phyloP scores from a whole-genome alignment of 345 rosid genomes.

The Populus euphratica region DNA sequence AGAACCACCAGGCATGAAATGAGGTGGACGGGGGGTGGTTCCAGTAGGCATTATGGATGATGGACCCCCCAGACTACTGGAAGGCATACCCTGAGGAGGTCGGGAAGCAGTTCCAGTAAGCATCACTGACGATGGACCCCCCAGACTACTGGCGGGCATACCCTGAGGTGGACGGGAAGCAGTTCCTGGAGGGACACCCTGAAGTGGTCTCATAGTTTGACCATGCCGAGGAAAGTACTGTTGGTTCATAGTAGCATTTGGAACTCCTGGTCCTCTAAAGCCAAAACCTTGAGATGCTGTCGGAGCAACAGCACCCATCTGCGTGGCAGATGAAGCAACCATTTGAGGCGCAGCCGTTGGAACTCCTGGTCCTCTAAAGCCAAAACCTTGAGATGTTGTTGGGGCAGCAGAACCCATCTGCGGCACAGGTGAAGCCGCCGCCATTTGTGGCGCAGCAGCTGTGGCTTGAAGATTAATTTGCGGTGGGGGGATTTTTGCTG shows the following conservation, averaged over 20 bases:
- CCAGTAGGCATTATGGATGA: constrained; percentile 36
- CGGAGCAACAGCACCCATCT: constrained; percentile 35
- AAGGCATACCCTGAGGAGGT: constrained; percentile 32
- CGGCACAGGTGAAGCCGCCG: constrained; percentile 31
- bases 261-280: constrained; percentile 60
- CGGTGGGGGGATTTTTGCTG: constrained; percentile 94
- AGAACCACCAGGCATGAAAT: constrained; percentile 34
- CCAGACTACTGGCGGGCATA: constrained; percentile 39
- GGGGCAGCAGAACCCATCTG: constrained; percentile 37
- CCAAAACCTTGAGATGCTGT: constrained; percentile 42
- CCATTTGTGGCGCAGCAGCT: constrained; percentile 22
- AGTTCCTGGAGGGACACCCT: constrained; percentile 47
- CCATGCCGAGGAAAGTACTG: constrained; percentile 53
- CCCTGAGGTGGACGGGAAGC: constrained; percentile 48
- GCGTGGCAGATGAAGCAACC: constrained; percentile 31
- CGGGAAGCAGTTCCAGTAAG: constrained; percentile 36
- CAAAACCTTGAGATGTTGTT: constrained; percentile 38
- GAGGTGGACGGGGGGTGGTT: constrained; percentile 41
- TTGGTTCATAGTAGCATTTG: constrained; percentile 44
- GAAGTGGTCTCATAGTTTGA: constrained; percentile 50
- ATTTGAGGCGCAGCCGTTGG: constrained; percentile 14
- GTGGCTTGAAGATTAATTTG: constrained; percentile 66
- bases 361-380: constrained; percentile 45
- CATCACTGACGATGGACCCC: constrained; percentile 40
- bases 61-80: constrained; percentile 36